A percentile compares a stretch with the other conserved stretches of the same genome.
These are phyloP conservation scores for Candida fluviatilis DNA, from an alignment of 805 yeast genomes.

Conservation along the genomic window DNA sequence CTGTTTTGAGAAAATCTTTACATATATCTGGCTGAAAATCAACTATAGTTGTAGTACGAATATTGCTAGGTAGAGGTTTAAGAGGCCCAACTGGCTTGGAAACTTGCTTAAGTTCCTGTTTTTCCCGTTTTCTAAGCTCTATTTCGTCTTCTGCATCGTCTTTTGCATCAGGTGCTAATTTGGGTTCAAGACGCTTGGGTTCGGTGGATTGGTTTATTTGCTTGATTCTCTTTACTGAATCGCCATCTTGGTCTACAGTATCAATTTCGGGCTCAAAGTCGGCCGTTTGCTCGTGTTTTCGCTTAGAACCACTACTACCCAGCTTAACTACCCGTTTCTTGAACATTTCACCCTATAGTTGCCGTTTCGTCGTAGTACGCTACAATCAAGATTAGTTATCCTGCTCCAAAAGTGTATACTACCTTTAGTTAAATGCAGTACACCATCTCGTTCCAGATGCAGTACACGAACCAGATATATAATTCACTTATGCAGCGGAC, in stretches of 20 bases:
- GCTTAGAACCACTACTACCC: conserved; percentile 4
- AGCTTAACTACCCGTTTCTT: conserved; percentile 20
- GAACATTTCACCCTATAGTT: too few species aligned
- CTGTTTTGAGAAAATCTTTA: conserved; percentile 85
- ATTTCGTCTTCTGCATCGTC: conserved; percentile 5
- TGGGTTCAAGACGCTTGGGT: too few species aligned
- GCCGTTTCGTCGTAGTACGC: too few species aligned
- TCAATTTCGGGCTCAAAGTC: too few species aligned
- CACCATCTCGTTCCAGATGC: too few species aligned
- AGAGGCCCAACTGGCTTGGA: conserved; percentile 8
- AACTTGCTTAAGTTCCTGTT: neutral
- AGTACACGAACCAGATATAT: too few species aligned
- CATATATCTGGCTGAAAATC: conserved; percentile 95
- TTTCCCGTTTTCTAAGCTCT: conserved; percentile 1
- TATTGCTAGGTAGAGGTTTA: conserved; percentile 32
- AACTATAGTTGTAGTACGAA: conserved; percentile 62
- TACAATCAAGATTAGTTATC: too few species aligned
- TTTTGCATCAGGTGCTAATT: too few species aligned
- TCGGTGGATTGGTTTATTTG: neutral
- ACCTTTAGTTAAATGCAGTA: too few species aligned
- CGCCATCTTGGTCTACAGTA: neutral
- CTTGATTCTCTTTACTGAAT: conserved; percentile 1
- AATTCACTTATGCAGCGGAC: too few species aligned
- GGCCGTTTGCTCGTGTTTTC: conserved; percentile 2
- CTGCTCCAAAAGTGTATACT: too few species aligned